Percentiles rank a stretch among this genome's conserved stretches.
phyloP scores from a whole-genome alignment of 2,329 filamentous ascomycete species.

The Fulvia fulva region DNA sequence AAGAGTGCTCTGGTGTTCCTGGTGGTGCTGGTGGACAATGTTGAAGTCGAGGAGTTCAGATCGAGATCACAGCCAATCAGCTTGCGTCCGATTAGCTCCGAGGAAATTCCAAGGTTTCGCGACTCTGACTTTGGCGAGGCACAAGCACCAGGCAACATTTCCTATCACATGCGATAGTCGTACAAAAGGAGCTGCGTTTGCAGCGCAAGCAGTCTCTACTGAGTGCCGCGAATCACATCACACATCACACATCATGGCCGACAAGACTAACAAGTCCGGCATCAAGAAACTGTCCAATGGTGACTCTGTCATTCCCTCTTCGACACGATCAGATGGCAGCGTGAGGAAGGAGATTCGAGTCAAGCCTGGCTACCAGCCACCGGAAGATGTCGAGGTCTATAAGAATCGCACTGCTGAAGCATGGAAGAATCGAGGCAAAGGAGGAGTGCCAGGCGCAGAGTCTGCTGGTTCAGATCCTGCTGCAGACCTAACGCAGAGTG shows the following conservation, averaged over 20 bases:
- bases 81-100: neutral
- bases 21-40: neutral
- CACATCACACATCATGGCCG: conserved; percentile 39
- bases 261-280: conserved; percentile 40
- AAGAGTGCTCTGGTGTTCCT: neutral
- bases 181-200: neutral
- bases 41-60: conserved; percentile 1
- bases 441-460: conserved; percentile 70
- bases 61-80: neutral
- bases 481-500: conserved; percentile 40
- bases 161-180: neutral
- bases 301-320: conserved; percentile 84
- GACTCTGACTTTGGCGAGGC: neutral
- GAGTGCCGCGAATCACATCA: conserved; percentile 26
- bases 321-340: conserved; percentile 78
- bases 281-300: conserved; percentile 72
- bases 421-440: conserved; percentile 70
- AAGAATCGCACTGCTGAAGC: conserved; percentile 85
- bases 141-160: neutral
- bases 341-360: conserved; percentile 94
- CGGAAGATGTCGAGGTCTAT: conserved; percentile 94
- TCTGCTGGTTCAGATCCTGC: conserved; percentile 37
- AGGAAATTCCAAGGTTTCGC: neutral
- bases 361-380: conserved; percentile 85
- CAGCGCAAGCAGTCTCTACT: neutral